These are phyloP conservation scores for Miamiensis avidus DNA, from an alignment of 169 alveolate species.

Conservation along the genomic window DNA sequence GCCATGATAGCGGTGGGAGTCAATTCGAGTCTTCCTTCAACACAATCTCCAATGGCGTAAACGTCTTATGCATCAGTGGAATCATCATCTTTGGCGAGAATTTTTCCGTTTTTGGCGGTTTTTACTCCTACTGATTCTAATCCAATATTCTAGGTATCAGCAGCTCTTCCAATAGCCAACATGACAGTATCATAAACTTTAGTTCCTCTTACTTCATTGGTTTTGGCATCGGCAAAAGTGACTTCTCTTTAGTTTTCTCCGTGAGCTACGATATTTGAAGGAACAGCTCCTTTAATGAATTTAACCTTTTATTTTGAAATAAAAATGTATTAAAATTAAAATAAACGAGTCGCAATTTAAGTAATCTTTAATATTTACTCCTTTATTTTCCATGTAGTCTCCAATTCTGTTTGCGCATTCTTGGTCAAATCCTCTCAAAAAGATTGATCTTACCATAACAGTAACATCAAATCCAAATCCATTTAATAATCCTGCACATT, in stretches of 20 bases:
- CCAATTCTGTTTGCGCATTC: conserved; percentile 82
- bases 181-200: conserved; percentile 95
- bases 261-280: conserved; percentile 84
- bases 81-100: conserved; percentile 86
- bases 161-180: conserved; percentile 97
- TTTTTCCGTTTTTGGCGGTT: conserved; percentile 75
- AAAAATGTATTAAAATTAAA: too few species aligned
- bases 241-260: conserved; percentile 70
- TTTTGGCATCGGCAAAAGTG: conserved; percentile 28
- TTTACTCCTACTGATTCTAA: conserved; percentile 82
- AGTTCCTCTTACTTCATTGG: conserved; percentile 63
- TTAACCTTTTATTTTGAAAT: too few species aligned
- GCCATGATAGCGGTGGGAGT: conserved; percentile 99
- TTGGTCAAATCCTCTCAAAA: conserved; percentile 96
- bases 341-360: too few species aligned
- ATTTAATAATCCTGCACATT: conserved; percentile 97
- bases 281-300: conserved; percentile 87
- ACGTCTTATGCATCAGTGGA: conserved; percentile 87
- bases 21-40: conserved; percentile 92
- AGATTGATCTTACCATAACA: conserved; percentile 90
- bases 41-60: conserved; percentile 96
- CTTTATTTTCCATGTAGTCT: conserved; percentile 88
- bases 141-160: conserved; percentile 85
- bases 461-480: conserved; percentile 93
- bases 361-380: too few species aligned